Base-by-base conservation (phyloP, 371 early-diverging fungal genomes). In the Mucor racemosus region DNA sequence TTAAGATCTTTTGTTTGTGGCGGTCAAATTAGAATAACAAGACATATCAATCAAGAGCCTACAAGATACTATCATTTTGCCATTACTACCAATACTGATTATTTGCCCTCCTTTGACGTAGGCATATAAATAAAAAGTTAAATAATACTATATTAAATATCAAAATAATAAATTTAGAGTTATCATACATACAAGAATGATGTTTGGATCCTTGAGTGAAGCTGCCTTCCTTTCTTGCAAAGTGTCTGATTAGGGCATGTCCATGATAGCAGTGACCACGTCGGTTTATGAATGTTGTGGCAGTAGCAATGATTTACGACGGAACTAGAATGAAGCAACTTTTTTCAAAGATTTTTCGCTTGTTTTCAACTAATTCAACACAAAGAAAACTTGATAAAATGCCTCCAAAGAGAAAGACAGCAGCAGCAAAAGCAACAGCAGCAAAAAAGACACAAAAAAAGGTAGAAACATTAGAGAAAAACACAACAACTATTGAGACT, bases 1-100 rank as follows among this genome's bases (percentile, higher is more conserved):
- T 50, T 62, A 7, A 38, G n/a, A 6, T 19, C 48, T 19, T 57
- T 67, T 44, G 35, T 46, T 13, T 67, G 68, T 50, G 38, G 33
- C 11, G 68, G 68, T 7, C 68, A 67, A 56, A 57, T 38, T 11
- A 35, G 68, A 36, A 67, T 67, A 8, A 21, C 58, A 17, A 62
- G 58, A 19, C 53, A 60, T 15, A 19, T 65, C 7, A 17, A 15
- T 17, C 44, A 44, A 7, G 44, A 44, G n/a, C 44, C 44, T 44
- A 15, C 5, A n/a, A 15, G 1, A n/a, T 44, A 3, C 5, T 44
- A 44, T 17, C 44, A 17, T 17, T 44, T 44, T 44, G 44, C 17
- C 15, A 44, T 44, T 8, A 44, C 44, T n/a, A 44, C 44, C 7
- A 44, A n/a, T 17, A 44, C 17, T 44, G 17, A 44, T 0, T n/a